Base-by-base conservation (phyloP, 2,329 filamentous ascomycete genomes). In the Ophiostoma ulmi region DNA sequence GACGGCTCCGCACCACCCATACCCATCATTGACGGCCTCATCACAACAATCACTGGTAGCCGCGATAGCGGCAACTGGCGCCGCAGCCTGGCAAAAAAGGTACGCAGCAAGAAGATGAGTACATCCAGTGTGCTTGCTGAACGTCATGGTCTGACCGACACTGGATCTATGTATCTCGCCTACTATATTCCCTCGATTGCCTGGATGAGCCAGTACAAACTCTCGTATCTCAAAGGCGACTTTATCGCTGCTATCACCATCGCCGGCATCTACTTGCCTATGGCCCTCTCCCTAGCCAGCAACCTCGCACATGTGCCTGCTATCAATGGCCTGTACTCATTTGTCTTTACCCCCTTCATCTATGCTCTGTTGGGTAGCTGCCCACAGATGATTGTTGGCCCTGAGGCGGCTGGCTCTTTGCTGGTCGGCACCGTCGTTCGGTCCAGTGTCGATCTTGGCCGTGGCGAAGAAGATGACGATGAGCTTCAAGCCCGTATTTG, bases 221-320 rank as follows among this genome's bases (percentile, higher is more conserved):
- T 88, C 85, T 86, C 88, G 3, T 97, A 92, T 80, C 80, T 98
- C 67, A 88, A 90, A 75, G 95, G 95, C 67, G 95, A 99, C 79
- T 81, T 98, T 22, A 84, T 97, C 17, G 91, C 94, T 10, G 94
- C 94, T 67, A 79, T 98, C 73, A 98, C 95, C n/a, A 90, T 99
- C 82, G 92, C 94, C n/a, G 97, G 94, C 36, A 95, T 99, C 82
- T 99, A 99, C 79, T 91, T 99, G 52, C 95, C 95, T 69, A 97
- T 99, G 94, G 91, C 93, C 0, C 86, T 99, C 17, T 98, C 95
- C 0, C 90, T 96, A 74, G 93, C 95, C 70, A 89, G 92, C 58
- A 98, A 98, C 77, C 88, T 99, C 61, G 93, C 91, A 6, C 95
- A 98, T 78, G 88, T 97, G 1, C 93, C 94, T 10, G 91, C 95